Percentiles rank a stretch among this genome's conserved stretches.
These are phyloP conservation scores for Magnusiomyces ingens DNA, from an alignment of 1,139 yeast species.

Conservation along the genomic window DNA sequence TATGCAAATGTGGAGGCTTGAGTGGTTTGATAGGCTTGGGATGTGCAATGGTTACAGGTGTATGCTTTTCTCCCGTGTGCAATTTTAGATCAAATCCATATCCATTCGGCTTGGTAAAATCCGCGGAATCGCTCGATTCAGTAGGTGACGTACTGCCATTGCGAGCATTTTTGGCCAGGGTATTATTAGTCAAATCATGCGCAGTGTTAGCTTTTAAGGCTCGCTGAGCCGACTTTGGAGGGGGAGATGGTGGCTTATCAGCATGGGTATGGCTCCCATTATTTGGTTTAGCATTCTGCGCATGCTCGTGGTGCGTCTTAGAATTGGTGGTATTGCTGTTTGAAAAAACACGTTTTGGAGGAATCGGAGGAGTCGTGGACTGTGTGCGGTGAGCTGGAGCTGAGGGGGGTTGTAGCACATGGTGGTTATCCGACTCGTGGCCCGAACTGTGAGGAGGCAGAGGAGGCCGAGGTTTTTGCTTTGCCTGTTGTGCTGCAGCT, in stretches of 20 bases:
- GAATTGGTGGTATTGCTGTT: background rate
- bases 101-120: no score
- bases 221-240: no score
- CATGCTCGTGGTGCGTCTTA: background rate
- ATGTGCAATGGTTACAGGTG: background rate
- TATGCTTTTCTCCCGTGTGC: no score
- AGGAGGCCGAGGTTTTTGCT: background rate
- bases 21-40: constrained; percentile 1
- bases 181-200: no score
- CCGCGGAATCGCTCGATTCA: no score
- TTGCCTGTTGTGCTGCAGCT: background rate
- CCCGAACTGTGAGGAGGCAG: background rate
- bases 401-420: background rate
- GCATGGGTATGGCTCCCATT: background rate
- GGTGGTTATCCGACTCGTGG: background rate
- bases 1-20: background rate
- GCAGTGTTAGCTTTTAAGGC: no score
- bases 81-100: no score
- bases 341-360: constrained; percentile 1
- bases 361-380: background rate
- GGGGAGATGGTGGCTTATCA: background rate
- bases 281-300: background rate
- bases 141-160: no score
- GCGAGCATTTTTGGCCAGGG: no score
- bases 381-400: background rate